A percentile compares a stretch with the other conserved stretches of the same genome.
Evolutionary conservation across 2,329 filamentous ascomycete genomes (phyloP).

Genomic region (Penicillium corylophilum): DNA sequence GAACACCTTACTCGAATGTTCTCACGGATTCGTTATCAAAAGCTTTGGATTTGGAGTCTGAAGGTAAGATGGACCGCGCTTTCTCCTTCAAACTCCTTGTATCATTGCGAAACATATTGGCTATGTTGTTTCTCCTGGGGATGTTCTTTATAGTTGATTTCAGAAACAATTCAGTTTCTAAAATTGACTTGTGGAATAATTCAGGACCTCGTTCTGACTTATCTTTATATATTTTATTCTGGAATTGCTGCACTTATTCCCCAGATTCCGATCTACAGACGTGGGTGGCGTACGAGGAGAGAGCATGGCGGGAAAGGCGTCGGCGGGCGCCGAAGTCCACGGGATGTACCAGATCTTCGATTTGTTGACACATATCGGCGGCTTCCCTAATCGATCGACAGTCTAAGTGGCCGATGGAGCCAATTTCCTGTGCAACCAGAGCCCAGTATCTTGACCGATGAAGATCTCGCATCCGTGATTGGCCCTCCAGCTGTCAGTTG

Average conservation of each 20-base stretch:
- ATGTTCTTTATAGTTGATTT: background rate
- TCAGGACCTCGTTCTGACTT: background rate
- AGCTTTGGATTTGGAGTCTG: slow-evolving; percentile 3
- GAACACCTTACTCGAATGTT: slow-evolving; percentile 12
- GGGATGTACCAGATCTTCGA: background rate
- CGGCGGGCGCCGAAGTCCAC: slow-evolving; percentile 2
- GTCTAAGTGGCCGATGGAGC: background rate
- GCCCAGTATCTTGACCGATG: background rate
- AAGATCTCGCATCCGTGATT: background rate
- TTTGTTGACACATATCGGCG: background rate
- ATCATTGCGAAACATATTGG: slow-evolving; percentile 2
- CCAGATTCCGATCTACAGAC: slow-evolving; percentile 2
- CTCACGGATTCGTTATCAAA: slow-evolving; percentile 5
- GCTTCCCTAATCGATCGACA: background rate
- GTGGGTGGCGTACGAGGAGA: background rate
- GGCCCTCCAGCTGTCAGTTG: background rate
- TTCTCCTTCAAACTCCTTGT: slow-evolving; percentile 5
- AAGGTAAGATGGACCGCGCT: slow-evolving; percentile 4
- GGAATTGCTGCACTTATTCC: background rate
- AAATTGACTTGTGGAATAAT: background rate
- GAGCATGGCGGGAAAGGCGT: background rate
- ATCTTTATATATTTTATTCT: background rate
- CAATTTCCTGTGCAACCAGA: background rate
- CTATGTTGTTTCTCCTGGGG: background rate
- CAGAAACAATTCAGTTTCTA: background rate